These are phyloP conservation scores for Sphaerobolus stellatus DNA, from an alignment of 1,284 basidiomycete species.

Conservation along the genomic window DNA sequence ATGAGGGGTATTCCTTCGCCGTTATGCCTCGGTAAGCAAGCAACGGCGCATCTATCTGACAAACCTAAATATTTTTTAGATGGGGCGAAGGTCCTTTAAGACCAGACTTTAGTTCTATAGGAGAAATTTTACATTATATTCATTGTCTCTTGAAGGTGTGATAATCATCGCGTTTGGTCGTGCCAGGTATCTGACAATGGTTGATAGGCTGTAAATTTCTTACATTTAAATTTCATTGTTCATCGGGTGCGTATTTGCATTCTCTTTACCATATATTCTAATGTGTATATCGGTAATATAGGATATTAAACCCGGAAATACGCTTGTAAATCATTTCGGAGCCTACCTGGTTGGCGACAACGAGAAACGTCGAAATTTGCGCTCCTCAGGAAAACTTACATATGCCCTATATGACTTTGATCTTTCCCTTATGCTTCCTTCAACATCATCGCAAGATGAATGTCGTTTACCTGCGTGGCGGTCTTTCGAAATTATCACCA, in stretches of 20 bases:
- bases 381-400: neutral
- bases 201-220: neutral
- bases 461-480: neutral
- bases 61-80: constrained; percentile 1
- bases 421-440: neutral
- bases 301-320: neutral
- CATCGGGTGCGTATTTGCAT: neutral
- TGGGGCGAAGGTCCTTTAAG: constrained; percentile 5
- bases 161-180: too few species aligned
- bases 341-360: neutral
- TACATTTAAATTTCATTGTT: neutral
- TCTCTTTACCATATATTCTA: neutral
- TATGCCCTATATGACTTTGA: neutral
- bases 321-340: neutral
- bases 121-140: neutral
- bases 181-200: neutral
- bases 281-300: neutral
- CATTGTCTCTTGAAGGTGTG: neutral
- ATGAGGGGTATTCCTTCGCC: neutral
- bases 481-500: neutral
- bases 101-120: neutral
- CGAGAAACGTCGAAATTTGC: neutral
- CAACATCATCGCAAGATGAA: too few species aligned
- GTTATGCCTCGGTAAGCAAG: neutral
- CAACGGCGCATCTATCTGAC: neutral